These are phyloP conservation scores for Penicillium sp. DNA, from an alignment of 2,329 filamentous ascomycete genomes.

Conservation along the genomic window DNA sequence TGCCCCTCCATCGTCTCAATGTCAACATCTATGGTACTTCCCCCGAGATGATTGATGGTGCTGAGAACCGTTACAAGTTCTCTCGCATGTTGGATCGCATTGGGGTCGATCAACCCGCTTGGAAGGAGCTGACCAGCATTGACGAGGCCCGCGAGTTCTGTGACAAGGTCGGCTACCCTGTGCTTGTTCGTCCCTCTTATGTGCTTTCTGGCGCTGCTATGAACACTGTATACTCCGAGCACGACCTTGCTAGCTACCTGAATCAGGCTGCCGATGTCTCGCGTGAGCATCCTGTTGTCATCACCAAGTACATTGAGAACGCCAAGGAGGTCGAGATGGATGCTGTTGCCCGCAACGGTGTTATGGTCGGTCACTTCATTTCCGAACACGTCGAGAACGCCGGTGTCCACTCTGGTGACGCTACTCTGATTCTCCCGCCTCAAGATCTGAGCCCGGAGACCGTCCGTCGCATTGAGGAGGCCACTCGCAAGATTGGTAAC, in stretches of 20 bases:
- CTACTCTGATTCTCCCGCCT: conserved; percentile 88
- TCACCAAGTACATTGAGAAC: conserved; percentile 99
- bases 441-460: conserved; percentile 90
- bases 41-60: conserved; percentile 97
- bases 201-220: conserved; percentile 96
- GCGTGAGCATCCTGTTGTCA: conserved; percentile 91
- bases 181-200: conserved; percentile 92
- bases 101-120: conserved; percentile 89
- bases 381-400: conserved; percentile 99
- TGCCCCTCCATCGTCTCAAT: conserved; percentile 81
- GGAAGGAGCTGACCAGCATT: conserved; percentile 96
- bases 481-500: conserved; percentile 88
- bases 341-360: conserved; percentile 85
- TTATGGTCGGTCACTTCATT: conserved; percentile 90
- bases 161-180: conserved; percentile 82
- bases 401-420: conserved; percentile 96
- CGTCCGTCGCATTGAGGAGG: conserved; percentile 85
- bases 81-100: conserved; percentile 96
- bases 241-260: conserved; percentile 83
- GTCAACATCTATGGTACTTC: conserved; percentile 93
- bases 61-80: conserved; percentile 98
- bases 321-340: conserved; percentile 99
- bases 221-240: conserved; percentile 98
- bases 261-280: conserved; percentile 91
- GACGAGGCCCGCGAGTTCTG: conserved; percentile 87